Percentiles rank a stretch among this genome's conserved stretches.
Evolutionary conservation across 1,284 basidiomycete species (phyloP).

Genomic region (Ustilago tritici): DNA sequence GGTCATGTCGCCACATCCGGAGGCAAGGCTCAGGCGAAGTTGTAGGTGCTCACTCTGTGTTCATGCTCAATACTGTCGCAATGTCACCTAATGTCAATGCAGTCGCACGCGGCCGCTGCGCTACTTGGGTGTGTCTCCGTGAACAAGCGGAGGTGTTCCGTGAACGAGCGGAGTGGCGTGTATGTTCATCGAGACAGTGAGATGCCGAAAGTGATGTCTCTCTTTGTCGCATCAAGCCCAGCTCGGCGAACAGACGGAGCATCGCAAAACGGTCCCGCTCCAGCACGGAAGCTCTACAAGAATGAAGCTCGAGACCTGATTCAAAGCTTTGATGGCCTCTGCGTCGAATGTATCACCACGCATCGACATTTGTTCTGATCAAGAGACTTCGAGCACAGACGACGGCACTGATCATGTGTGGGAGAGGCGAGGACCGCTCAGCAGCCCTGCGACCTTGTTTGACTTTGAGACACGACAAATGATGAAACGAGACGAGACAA

Average conservation of each 20-base stretch:
- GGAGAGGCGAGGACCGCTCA: conserved; percentile 24
- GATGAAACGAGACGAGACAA: not conserved
- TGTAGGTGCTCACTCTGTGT: not conserved
- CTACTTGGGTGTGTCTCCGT: not conserved
- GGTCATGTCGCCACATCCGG: not conserved
- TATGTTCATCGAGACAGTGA: too few relatives aligned
- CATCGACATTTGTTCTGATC: too few relatives aligned
- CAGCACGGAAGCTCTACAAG: too few relatives aligned
- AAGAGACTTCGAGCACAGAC: not conserved
- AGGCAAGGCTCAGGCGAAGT: not conserved
- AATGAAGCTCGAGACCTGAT: too few relatives aligned
- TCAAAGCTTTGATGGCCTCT: not conserved
- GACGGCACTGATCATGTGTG: not conserved
- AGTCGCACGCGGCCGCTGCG: not conserved
- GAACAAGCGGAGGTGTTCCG: too few relatives aligned
- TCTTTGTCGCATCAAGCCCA: too few relatives aligned
- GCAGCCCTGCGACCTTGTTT: conserved; percentile 18
- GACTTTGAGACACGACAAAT: conserved; percentile 8
- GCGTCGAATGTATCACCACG: too few relatives aligned
- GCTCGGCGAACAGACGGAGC: too few relatives aligned
- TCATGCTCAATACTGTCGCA: too few relatives aligned
- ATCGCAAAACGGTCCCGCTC: too few relatives aligned
- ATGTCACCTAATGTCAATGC: not conserved
- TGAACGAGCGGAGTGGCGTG: too few relatives aligned
- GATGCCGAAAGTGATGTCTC: too few relatives aligned